Evolutionary conservation across 2,329 filamentous ascomycete species (phyloP).

Genomic region (Exophiala xenobiotica): DNA sequence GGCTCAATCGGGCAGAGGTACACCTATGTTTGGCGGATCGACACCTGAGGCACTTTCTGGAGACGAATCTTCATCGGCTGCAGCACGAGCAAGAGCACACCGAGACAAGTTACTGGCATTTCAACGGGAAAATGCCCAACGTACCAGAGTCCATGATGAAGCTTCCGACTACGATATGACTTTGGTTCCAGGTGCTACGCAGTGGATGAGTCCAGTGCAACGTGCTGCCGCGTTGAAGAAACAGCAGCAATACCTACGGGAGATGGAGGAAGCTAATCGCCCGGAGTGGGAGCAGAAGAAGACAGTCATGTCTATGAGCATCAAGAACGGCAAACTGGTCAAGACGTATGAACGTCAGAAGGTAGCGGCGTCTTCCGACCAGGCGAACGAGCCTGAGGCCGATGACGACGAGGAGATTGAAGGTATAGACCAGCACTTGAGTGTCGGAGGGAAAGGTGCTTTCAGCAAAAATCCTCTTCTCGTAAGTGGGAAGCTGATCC

Average conservation of each 20-base stretch:
- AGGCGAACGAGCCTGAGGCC: conserved; percentile 26
- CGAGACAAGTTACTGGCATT: conserved; percentile 77
- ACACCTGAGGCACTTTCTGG: conserved; percentile 36
- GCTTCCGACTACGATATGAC: conserved; percentile 68
- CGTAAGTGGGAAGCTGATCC: conserved; percentile 43
- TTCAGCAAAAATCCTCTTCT: conserved; percentile 48
- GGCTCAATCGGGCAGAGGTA: conserved; percentile 39
- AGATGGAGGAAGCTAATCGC: conserved; percentile 80
- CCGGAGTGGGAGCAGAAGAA: conserved; percentile 87
- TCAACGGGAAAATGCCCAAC: conserved; percentile 79
- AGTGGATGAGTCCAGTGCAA: conserved; percentile 84
- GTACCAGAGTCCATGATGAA: conserved; percentile 84
- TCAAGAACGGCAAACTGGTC: conserved; percentile 74
- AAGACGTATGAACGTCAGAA: conserved; percentile 43
- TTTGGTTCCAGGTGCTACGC: conserved; percentile 60
- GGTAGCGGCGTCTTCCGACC: conserved; percentile 23
- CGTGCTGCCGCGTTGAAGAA: conserved; percentile 78
- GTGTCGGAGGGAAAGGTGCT: conserved; percentile 34
- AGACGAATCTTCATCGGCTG: conserved; percentile 32
- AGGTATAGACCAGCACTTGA: conserved; percentile 23
- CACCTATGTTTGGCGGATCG: conserved; percentile 34
- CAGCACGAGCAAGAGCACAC: conserved; percentile 58
- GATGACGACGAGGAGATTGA: conserved; percentile 34
- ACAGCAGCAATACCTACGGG: conserved; percentile 78
- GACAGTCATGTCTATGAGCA: conserved; percentile 80